Base-by-base conservation (phyloP, 2,329 filamentous ascomycete genomes). In the Penicillium capsulatum region DNA sequence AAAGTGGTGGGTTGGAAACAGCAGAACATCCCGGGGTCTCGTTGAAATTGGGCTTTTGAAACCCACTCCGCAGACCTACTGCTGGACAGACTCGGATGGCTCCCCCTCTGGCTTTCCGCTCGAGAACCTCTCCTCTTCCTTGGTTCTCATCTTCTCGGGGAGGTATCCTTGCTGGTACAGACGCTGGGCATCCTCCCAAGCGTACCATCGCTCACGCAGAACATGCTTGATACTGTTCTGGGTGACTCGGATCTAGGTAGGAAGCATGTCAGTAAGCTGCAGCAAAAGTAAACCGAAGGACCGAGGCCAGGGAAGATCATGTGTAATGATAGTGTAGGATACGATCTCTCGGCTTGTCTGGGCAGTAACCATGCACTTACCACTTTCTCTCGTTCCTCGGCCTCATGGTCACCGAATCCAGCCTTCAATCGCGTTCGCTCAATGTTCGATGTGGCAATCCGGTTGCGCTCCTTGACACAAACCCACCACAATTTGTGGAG, bases 401-500 rank as follows among this genome's bases (percentile, higher is more conserved):
- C 72, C 69, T 94, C 86, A 31, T 70, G 71, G 17, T 82, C 76
- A 51, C 91, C 91, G 58, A 85, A 92, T 17, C 83, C 81, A 34
- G 86, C 74, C 50, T 83, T 73, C 39, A 85, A 60, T 52, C 84
- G 77, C 19, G 71, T 60, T 55, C 86, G 76, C 71, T 94, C 88
- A 41, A 74, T 66, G 37, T 74, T 74, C 52, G 84, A 81, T 19
- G 94, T 97, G n/a, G 80, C 75, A 54, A 97, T 79, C 53, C 86
- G 79, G 68, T 98, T 98, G 57, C 86, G 76, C 71, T 98, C 92
- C 70, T 86, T 89, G 44, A 84, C 77, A 63, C 92, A 97, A 39
- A 89, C 79, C 88, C 90, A 98, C 89, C 91, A 98, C 59, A 98
- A 74, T 46, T 75, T 73, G 66, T 97, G 90, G 55, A 98, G 70